Evolutionary conservation across 345 rosid genomes (phyloP), one percentile per base, ranked within the genome.

Genomic region (Combretum micranthum): DNA sequence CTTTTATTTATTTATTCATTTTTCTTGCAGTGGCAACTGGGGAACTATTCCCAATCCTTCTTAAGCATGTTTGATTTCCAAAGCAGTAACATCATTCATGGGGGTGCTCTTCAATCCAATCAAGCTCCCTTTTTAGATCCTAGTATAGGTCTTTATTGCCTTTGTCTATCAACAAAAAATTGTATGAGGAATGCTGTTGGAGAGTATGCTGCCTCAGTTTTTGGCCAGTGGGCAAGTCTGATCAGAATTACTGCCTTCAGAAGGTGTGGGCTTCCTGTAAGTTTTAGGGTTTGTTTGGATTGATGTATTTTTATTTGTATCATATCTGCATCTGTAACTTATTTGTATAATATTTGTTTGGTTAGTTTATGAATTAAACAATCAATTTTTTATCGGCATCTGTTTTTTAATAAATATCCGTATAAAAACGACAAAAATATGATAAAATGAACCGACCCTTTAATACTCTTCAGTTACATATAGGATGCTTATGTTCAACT

Each of bases 231-330:
- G 96, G 98, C 94, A 64, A 76, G 72, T 64, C 71, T 83, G 62
- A 81, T 79, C 85, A 69, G 74, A 61, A 79, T 88, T 69, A 83
- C 85, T 55, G 87, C 98, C 71, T 83, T 82, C 66, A 72, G 72
- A 57, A 85, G 89, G 76, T 71, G 80, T 69, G 98, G 98, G 68
- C 96, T 85, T 64, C 90, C 94, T 69, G 98, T 91, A 83, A 82
- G 91, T 80, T 74, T 42, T 61, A 46, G 57, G 45, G 47, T 17
- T 44, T 18, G 42, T 25, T 45, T 32, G 26, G 26, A 2, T 25
- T 25, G 2, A 25, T 25, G 5, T 25, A 32, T 4, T 4, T 32
- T 32, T 32, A 25, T 32, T 32, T 32, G 9, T 32, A 32, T 7
- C 39, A 32, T 11, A n/a, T n/a, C n/a, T n/a, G n/a, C n/a, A n/a